Conservation (phyloP, 768 basidiomycete genomes). For the Galerina marginata region DNA sequence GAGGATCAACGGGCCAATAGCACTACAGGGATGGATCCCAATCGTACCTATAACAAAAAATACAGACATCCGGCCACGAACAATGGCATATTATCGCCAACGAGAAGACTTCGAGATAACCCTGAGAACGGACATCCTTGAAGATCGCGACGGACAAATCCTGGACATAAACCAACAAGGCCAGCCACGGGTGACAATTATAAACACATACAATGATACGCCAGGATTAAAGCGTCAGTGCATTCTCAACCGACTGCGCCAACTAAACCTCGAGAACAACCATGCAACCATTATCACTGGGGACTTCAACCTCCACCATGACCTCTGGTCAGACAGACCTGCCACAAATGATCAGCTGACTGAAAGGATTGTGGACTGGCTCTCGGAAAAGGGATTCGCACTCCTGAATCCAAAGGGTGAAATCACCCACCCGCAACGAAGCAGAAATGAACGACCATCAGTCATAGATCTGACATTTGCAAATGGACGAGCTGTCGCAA, state of each 20-base stretch:
- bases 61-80: slow-evolving; percentile 10
- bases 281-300: slow-evolving; percentile 26
- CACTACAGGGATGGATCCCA: slow-evolving; percentile 22
- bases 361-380: slow-evolving; percentile 23
- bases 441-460: too few species aligned
- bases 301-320: slow-evolving; percentile 32
- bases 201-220: slow-evolving; percentile 32
- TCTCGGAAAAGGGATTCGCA: slow-evolving; percentile 10
- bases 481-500: too few species aligned
- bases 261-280: slow-evolving; percentile 4
- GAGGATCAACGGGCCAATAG: slow-evolving; percentile 9
- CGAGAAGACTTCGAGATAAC: slow-evolving; percentile 26
- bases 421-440: slow-evolving; percentile 12
- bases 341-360: background rate
- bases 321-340: slow-evolving; percentile 16
- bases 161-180: slow-evolving; percentile 25
- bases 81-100: slow-evolving; percentile 24
- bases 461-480: too few species aligned
- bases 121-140: slow-evolving; percentile 24
- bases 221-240: background rate
- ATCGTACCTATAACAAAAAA: slow-evolving; percentile 6
- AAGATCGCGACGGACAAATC: slow-evolving; percentile 28
- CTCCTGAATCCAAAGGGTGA: slow-evolving; percentile 25
- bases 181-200: slow-evolving; percentile 17
- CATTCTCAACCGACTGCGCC: slow-evolving; percentile 8